Base-by-base conservation (phyloP, 2,329 filamentous ascomycete species). In the Aspergillus sp. region DNA sequence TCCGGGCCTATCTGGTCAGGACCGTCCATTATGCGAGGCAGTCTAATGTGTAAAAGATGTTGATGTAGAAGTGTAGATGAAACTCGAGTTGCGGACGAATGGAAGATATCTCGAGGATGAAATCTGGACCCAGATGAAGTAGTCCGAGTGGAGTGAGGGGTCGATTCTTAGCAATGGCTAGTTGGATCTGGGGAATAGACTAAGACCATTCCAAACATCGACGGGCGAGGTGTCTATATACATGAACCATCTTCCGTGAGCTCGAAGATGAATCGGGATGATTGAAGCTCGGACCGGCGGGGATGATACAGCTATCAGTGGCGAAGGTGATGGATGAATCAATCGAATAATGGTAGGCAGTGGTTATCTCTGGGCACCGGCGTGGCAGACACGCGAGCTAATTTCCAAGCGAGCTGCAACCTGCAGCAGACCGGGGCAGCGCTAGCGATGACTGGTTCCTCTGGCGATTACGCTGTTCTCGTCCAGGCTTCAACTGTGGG, bases 1-100 rank as follows among this genome's bases (percentile, higher is more conserved):
- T 76, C 70, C 8, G 80, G 78, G 17, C 77, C 78, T 60, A 81
- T 80, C 65, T 74, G 74, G 62, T 81, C 79, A 11, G 74, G 73
- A 19, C 72, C 73, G 59, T 76, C 73, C 74, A 76, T 30, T 19
- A 11, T 36, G 32, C 6, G 53, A 25, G 19, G 5, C 3, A 19
- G 7, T 30, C 21, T 54, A 3, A 8, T n/a, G 8, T 42, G 17
- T 36, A 42, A 23, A 23, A n/a, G 8, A 8, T 17, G 15, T 47
- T 21, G 23, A 7, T 13, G 25, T 13, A 38, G 10, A 19, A 8
- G 39, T 44, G 19, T 21, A 11, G 8, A 19, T 30, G 17, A 19
- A 32, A 23, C 15, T 41, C 3, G 15, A n/a, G 17, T 11, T 54
- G 8, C n/a, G 10, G 21, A 25, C 41, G 13, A 15, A 42, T 23